Percentiles rank a stretch among this genome's conserved stretches.
phyloP scores from a whole-genome alignment of 352 stramenopile species.

The Phytophthora niederhauseri region DNA sequence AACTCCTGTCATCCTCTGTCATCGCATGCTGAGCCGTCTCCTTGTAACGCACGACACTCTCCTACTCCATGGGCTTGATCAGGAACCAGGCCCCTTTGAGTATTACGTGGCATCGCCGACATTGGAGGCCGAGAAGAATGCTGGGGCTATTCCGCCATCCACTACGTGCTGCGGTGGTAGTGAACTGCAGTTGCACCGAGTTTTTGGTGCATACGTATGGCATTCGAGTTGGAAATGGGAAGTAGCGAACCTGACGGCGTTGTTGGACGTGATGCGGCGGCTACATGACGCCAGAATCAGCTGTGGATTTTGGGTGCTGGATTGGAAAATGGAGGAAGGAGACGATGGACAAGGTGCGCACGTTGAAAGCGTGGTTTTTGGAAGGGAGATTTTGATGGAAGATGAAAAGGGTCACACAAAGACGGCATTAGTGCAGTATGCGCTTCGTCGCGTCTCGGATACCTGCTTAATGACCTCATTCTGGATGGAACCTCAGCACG shows the following conservation, averaged over 20 bases:
- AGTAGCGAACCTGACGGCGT: conserved; percentile 53
- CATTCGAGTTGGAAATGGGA: conserved; percentile 88
- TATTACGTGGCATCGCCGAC: conserved; percentile 38
- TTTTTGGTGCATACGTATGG: conserved; percentile 90
- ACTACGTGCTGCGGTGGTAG: conserved; percentile 79
- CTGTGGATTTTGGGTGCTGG: conserved; percentile 83
- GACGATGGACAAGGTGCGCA: conserved; percentile 53
- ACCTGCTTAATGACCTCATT: conserved; percentile 86
- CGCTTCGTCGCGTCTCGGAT: conserved; percentile 69
- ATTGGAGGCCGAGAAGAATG: conserved; percentile 42
- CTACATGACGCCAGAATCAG: conserved; percentile 74
- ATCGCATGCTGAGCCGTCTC: conserved; percentile 83
- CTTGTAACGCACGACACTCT: conserved; percentile 81
- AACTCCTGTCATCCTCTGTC: conserved; percentile 50
- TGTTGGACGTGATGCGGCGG: conserved; percentile 71
- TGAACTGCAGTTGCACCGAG: conserved; percentile 71
- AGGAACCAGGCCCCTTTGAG: conserved; percentile 38
- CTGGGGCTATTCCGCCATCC: conserved; percentile 39
- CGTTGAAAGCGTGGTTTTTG: conserved; percentile 79
- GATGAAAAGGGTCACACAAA: conserved; percentile 76
- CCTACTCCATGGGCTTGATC: conserved; percentile 49
- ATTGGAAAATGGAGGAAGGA: conserved; percentile 78
- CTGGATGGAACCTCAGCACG: conserved; percentile 90
- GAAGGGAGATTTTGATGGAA: conserved; percentile 85
- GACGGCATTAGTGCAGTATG: conserved; percentile 84